Conservation (phyloP, 495 filamentous ascomycete species). For the Endocarpon pusillum region DNA sequence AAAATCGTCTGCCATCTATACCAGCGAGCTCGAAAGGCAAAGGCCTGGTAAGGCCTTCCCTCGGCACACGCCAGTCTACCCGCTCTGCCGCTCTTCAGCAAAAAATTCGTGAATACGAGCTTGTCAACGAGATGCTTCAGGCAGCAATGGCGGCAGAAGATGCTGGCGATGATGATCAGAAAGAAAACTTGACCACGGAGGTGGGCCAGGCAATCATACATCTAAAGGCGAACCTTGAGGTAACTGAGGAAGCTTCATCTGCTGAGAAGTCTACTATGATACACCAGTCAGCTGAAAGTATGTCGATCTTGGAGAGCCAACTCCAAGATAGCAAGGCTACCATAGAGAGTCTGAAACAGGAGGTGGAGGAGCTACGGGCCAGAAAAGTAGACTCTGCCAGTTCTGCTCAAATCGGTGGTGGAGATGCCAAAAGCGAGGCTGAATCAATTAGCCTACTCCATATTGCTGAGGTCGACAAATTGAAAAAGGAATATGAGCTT, state of each 20-base stretch:
- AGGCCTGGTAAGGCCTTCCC: neutral
- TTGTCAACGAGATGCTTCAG: constrained; percentile 1
- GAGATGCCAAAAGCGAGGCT: constrained; percentile 12
- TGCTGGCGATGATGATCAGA: neutral
- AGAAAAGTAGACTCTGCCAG: constrained; percentile 21
- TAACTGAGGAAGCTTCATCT: neutral
- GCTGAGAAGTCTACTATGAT: too few species aligned
- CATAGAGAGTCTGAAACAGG: constrained; percentile 20
- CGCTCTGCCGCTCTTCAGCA: constrained; percentile 1
- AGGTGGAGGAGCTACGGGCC: constrained; percentile 24
- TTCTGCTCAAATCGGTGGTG: constrained; percentile 11
- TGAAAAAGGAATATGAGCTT: constrained; percentile 21
- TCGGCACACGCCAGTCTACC: neutral
- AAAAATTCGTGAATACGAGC: neutral
- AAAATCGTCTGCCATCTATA: neutral
- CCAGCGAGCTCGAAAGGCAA: neutral
- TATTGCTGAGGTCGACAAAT: constrained; percentile 20
- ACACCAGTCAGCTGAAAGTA: neutral
- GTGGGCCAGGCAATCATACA: constrained; percentile 15
- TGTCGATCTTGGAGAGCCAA: constrained; percentile 17
- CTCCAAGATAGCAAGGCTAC: constrained; percentile 27
- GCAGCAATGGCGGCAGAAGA: constrained; percentile 16
- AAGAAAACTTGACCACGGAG: constrained; percentile 12
- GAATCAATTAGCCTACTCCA: constrained; percentile 23
- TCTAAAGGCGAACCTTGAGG: constrained; percentile 13